phyloP scores from a whole-genome alignment of 176 grass and related monocot species.

The Rhynchospora pubera region DNA sequence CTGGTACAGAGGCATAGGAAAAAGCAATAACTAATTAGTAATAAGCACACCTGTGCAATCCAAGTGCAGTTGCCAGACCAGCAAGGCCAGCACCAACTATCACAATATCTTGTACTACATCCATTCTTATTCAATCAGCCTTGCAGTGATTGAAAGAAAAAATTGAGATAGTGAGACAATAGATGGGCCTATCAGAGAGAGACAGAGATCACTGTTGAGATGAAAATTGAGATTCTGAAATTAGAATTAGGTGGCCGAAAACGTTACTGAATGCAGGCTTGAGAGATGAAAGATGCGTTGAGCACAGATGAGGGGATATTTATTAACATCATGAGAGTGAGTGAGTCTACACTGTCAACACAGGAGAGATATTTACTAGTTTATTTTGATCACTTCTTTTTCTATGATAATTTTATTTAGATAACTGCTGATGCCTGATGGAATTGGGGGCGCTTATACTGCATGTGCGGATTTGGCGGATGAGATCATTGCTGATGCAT shows the following conservation, averaged over 20 bases:
- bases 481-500: slow-evolving; percentile 20
- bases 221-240: background rate
- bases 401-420: background rate
- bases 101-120: slow-evolving; percentile 33
- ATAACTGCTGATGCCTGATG: background rate
- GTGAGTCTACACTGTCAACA: background rate
- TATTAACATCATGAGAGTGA: background rate
- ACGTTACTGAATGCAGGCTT: too few species aligned
- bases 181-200: background rate
- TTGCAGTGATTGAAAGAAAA: background rate
- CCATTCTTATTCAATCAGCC: slow-evolving; percentile 9
- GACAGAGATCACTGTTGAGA: background rate
- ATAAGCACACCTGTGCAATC: slow-evolving; percentile 43
- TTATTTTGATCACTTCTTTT: too few species aligned
- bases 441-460: background rate
- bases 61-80: slow-evolving; percentile 57
- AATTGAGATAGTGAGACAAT: background rate
- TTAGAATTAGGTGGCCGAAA: too few species aligned
- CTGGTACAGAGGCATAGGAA: background rate
- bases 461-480: background rate
- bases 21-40: too few species aligned
- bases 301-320: background rate
- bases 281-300: background rate
- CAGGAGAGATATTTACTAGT: background rate
- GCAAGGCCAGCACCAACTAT: slow-evolving; percentile 56